These are phyloP conservation scores for Microdochium trichocladiopsis DNA, from an alignment of 2,329 filamentous ascomycete species.

Conservation along the genomic window DNA sequence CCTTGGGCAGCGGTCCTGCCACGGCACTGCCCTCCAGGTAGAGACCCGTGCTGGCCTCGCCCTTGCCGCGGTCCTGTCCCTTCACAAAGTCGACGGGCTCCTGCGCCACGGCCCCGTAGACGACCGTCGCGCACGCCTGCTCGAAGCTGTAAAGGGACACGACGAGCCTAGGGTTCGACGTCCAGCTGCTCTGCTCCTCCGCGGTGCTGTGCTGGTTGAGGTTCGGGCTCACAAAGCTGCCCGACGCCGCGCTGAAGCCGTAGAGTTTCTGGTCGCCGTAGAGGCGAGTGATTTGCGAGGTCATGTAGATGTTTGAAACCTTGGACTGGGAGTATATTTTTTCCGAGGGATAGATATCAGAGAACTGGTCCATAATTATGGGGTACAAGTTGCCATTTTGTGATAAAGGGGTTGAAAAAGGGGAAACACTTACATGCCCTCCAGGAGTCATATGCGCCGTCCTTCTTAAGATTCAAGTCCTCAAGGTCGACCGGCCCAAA, in stretches of 20 bases:
- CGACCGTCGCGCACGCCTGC: slow-evolving; percentile 36
- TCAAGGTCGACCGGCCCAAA: slow-evolving; percentile 23
- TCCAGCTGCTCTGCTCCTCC: slow-evolving; percentile 7
- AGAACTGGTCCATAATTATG: no score
- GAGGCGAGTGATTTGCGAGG: slow-evolving; percentile 38
- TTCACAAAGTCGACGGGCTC: slow-evolving; percentile 14
- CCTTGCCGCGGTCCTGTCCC: not conserved
- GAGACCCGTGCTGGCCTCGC: slow-evolving; percentile 27
- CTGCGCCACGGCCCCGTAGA: slow-evolving; percentile 30
- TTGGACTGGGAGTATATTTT: not conserved
- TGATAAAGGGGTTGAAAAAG: not conserved
- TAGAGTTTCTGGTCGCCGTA: slow-evolving; percentile 32
- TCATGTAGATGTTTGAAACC: slow-evolving; percentile 32
- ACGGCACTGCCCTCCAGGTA: slow-evolving; percentile 33
- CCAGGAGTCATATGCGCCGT: slow-evolving; percentile 18
- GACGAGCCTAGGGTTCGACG: slow-evolving; percentile 4
- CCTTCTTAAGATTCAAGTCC: slow-evolving; percentile 28
- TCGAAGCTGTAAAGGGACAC: slow-evolving; percentile 22
- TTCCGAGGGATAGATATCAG: slow-evolving; percentile 19
- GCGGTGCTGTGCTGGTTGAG: slow-evolving; percentile 17
- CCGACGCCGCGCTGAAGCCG: slow-evolving; percentile 34
- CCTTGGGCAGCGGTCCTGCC: slow-evolving; percentile 16
- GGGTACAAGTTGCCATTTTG: not conserved
- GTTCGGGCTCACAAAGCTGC: slow-evolving; percentile 27
- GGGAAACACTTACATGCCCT: slow-evolving; percentile 6